Base-by-base conservation (phyloP, 2,329 filamentous ascomycete genomes). In the Claviceps maximensis region DNA sequence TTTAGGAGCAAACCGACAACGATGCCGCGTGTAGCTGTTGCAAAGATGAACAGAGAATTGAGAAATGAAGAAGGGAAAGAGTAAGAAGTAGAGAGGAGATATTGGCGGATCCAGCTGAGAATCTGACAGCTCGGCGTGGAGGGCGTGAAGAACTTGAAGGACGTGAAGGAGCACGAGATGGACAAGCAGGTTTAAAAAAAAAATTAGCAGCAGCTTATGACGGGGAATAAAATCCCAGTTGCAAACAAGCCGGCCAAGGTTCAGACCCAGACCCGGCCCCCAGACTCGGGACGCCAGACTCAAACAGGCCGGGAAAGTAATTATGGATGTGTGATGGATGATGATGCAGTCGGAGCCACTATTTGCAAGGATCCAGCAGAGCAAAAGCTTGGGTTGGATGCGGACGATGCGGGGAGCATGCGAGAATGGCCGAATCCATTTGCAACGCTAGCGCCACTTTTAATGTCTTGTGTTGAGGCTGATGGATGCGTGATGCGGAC, bases 1-100 rank as follows among this genome's bases (percentile, higher is more conserved):
- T 70, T 54, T 75, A 77, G 60, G 75, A 70, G 70, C 80, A 84
- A 60, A 78, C 71, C 25, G 71, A 71, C 56, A 72, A 71, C 57
- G 71, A 63, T 59, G 52, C 67, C 62, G 53, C 67, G 62, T 52
- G 62, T 53, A 49, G 69, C 61, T 61, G 55, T 59, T 59, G 57
- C n/a, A 56, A 53, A 53, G 55, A 50, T 54, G 52, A 48, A 69
- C 56, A 19, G 40, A 21, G 45, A 33, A 9, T 27, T 47, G 45
- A 27, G 45, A 6, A 33, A 33, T 13, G n/a, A 17, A 8, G n/a
- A n/a, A 17, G 6, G 12, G n/a, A 2, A 21, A 36, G 7, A 4
- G 64, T 58, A 60, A 60, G 49, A 41, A 44, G 52, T 54, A 50
- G 56, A 44, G 48, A 58, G 50, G 47, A 57, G 31, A 54, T 5